phyloP scores from a whole-genome alignment of 2,329 filamentous ascomycete species.

The Madurella fahalii region DNA sequence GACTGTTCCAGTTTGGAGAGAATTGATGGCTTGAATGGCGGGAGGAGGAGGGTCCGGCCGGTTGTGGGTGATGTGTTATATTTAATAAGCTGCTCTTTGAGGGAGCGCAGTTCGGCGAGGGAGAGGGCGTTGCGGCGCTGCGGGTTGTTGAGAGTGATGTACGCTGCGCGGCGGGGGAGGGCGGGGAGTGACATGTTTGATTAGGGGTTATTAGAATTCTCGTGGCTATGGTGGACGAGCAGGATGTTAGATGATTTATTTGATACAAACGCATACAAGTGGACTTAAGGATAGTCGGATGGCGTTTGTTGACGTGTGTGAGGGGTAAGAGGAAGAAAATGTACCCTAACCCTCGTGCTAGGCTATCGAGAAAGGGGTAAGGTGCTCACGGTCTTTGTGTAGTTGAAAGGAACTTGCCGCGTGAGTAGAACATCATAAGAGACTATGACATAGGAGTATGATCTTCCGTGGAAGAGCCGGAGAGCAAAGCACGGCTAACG shows the following conservation, averaged over 20 bases:
- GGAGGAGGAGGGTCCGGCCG: constrained; percentile 27
- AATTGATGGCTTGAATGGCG: constrained; percentile 24
- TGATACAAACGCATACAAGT: too few relatives aligned
- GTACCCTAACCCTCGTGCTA: constrained; percentile 4
- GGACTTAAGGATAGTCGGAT: not conserved
- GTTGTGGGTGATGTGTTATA: constrained; percentile 14
- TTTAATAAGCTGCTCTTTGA: constrained; percentile 16
- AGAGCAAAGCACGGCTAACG: too few relatives aligned
- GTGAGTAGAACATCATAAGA: too few relatives aligned
- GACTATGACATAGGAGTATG: too few relatives aligned
- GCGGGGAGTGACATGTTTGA: constrained; percentile 8
- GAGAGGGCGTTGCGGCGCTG: constrained; percentile 15
- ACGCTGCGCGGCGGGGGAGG: constrained; percentile 13
- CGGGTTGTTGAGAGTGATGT: constrained; percentile 12
- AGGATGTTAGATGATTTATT: too few relatives aligned
- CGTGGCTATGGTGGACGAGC: not conserved
- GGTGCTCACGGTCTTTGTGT: too few relatives aligned
- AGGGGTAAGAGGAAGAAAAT: not conserved
- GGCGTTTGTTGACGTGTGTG: constrained; percentile 1
- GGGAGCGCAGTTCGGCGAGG: constrained; percentile 10
- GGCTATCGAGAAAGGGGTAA: too few relatives aligned
- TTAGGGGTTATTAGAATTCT: too few relatives aligned
- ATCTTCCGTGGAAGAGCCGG: too few relatives aligned
- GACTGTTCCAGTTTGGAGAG: constrained; percentile 20
- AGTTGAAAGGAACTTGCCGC: too few relatives aligned